Evolutionary conservation across 495 filamentous ascomycete species (phyloP).

Genomic region (Terfezia claveryi): DNA sequence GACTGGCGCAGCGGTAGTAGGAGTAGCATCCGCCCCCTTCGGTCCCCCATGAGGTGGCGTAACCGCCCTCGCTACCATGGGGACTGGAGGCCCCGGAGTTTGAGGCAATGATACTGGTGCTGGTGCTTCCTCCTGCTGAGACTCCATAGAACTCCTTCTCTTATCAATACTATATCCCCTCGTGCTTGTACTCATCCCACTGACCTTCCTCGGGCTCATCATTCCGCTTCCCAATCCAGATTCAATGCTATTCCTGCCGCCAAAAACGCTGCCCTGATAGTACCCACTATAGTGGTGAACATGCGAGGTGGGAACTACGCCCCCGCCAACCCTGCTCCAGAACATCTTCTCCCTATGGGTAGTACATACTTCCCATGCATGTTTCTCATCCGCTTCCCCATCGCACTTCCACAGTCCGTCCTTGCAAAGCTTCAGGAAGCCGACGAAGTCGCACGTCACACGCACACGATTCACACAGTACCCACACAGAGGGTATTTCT

Average conservation of each 20-base stretch:
- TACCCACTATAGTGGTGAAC: slow-evolving; percentile 12
- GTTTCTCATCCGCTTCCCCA: slow-evolving; percentile 49
- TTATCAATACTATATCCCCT: background rate
- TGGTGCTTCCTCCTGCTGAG: background rate
- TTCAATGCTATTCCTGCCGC: slow-evolving; percentile 6
- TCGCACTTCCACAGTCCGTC: slow-evolving; percentile 76
- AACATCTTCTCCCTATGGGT: slow-evolving; percentile 84
- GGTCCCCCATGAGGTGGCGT: background rate
- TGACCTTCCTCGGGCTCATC: slow-evolving; percentile 8
- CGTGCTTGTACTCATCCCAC: slow-evolving; percentile 8
- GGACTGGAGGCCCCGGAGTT: background rate
- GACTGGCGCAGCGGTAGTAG: background rate
- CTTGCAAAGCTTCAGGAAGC: slow-evolving; percentile 69
- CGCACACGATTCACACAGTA: slow-evolving; percentile 72
- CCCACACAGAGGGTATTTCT: slow-evolving; percentile 70
- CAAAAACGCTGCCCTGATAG: slow-evolving; percentile 11
- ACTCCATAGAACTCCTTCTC: background rate
- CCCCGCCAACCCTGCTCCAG: slow-evolving; percentile 76
- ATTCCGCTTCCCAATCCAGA: background rate
- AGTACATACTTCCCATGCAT: slow-evolving; percentile 84
- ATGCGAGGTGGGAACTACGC: slow-evolving; percentile 47
- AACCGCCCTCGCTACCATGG: background rate
- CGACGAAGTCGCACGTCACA: slow-evolving; percentile 74
- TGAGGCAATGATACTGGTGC: background rate
- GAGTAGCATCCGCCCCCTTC: background rate